Evolutionary conservation across 305 asterid species (phyloP).

Genomic region (Rubia balearica): DNA sequence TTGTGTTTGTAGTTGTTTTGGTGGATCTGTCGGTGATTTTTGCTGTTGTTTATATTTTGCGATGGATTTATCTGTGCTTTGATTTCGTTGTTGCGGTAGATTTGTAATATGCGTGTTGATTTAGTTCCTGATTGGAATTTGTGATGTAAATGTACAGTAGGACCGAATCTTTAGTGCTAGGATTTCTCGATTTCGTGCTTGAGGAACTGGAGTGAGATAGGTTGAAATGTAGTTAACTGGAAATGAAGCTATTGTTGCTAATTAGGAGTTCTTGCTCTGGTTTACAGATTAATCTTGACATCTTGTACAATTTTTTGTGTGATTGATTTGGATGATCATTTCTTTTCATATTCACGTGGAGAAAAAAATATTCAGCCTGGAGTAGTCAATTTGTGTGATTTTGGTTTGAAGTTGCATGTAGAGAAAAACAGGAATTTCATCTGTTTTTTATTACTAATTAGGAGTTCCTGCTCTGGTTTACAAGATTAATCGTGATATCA

Average conservation of each 20-base stretch:
- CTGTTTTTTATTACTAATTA: no score
- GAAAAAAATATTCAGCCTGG: not conserved
- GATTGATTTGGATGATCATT: not conserved
- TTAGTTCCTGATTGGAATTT: not conserved
- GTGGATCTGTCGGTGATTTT: conserved; percentile 17
- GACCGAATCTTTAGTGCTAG: not conserved
- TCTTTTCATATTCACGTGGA: not conserved
- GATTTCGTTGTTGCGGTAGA: conserved; percentile 2
- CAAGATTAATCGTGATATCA: not conserved
- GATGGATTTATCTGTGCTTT: not conserved
- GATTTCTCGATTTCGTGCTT: not conserved
- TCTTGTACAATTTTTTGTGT: not conserved
- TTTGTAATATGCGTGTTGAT: not conserved
- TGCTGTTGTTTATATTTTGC: not conserved
- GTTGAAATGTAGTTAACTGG: not conserved
- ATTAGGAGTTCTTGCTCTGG: not conserved
- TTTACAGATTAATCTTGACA: not conserved
- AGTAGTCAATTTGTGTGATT: not conserved
- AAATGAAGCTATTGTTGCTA: not conserved
- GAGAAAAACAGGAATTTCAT: not conserved
- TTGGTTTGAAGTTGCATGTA: not conserved
- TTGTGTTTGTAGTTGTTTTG: not conserved
- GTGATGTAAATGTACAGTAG: not conserved
- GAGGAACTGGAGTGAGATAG: not conserved
- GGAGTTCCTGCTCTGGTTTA: not conserved